Percentiles rank a stretch among this genome's conserved stretches.
These are phyloP conservation scores for Xeromyces bisporus DNA, from an alignment of 495 filamentous ascomycete genomes.

Conservation along the genomic window DNA sequence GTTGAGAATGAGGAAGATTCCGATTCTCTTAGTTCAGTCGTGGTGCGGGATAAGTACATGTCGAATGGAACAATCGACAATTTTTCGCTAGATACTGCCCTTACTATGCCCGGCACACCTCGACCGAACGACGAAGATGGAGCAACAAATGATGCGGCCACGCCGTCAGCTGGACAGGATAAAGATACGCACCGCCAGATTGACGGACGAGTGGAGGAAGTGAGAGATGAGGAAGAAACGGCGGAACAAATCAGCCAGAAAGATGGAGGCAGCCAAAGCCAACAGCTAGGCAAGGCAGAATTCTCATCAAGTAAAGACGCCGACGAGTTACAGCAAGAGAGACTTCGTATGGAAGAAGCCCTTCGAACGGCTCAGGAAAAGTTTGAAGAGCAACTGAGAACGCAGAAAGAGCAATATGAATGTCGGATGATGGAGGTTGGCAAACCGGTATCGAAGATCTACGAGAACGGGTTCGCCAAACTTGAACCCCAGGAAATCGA, in stretches of 20 bases:
- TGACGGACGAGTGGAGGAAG: constrained; percentile 36
- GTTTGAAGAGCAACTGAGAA: constrained; percentile 63
- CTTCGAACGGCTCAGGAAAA: constrained; percentile 64
- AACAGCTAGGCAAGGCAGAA: constrained; percentile 59
- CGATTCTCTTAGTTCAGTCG: constrained; percentile 78
- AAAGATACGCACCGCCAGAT: constrained; percentile 83
- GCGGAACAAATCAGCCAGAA: constrained; percentile 58
- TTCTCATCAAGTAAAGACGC: constrained; percentile 58
- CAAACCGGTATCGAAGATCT: constrained; percentile 30
- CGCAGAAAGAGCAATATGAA: constrained; percentile 64
- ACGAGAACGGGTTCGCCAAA: constrained; percentile 36
- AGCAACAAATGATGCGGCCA: constrained; percentile 38
- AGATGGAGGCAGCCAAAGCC: constrained; percentile 42
- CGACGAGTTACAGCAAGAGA: constrained; percentile 71
- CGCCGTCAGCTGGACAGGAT: constrained; percentile 62
- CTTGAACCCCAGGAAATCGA: constrained; percentile 52
- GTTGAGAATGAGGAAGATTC: constrained; percentile 68
- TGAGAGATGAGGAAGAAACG: constrained; percentile 33
- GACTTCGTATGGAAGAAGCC: constrained; percentile 71
- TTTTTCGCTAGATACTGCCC: constrained; percentile 83
- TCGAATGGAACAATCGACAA: constrained; percentile 92
- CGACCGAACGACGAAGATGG: constrained; percentile 52
- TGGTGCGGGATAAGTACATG: constrained; percentile 86
- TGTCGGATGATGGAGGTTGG: constrained; percentile 43
- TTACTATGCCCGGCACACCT: constrained; percentile 89